These are phyloP conservation scores for Phytophthora litchii DNA, from an alignment of 352 stramenopile species.

Conservation along the genomic window DNA sequence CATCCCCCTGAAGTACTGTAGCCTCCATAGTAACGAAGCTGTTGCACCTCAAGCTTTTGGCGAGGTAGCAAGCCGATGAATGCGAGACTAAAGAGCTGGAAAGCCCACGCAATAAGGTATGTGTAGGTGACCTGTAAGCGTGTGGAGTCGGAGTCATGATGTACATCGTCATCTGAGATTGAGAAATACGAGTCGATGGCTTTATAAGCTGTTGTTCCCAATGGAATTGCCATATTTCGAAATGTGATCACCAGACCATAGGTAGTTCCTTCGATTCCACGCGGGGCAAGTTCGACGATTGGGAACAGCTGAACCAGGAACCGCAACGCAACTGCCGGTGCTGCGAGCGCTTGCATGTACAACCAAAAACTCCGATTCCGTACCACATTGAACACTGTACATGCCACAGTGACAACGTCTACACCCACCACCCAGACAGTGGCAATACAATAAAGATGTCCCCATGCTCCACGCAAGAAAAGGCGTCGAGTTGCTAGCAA, in stretches of 20 bases:
- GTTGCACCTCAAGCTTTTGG: constrained; percentile 71
- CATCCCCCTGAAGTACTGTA: constrained; percentile 51
- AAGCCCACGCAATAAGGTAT: constrained; percentile 51
- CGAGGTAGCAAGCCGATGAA: constrained; percentile 53
- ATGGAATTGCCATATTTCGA: constrained; percentile 61
- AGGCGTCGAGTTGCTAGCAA: constrained; percentile 65
- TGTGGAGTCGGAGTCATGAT: constrained; percentile 33
- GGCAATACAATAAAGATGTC: constrained; percentile 49
- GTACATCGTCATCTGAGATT: constrained; percentile 34
- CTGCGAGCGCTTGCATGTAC: constrained; percentile 53
- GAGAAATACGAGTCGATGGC: constrained; percentile 49
- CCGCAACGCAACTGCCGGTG: constrained; percentile 46
- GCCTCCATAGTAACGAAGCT: constrained; percentile 64
- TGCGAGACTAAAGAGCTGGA: constrained; percentile 52
- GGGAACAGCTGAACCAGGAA: constrained; percentile 63
- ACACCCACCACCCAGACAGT: constrained; percentile 65
- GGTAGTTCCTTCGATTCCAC: constrained; percentile 63
- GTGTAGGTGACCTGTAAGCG: constrained; percentile 54
- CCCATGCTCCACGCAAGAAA: constrained; percentile 61
- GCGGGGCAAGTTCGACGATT: constrained; percentile 61
- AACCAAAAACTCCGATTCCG: constrained; percentile 61
- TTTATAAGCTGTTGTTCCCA: constrained; percentile 50
- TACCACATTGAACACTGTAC: constrained; percentile 57
- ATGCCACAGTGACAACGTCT: constrained; percentile 50
- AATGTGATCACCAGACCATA: constrained; percentile 69